Evolutionary conservation across 1,284 basidiomycete species (phyloP).

Genomic region (Golubevia pallescens): DNA sequence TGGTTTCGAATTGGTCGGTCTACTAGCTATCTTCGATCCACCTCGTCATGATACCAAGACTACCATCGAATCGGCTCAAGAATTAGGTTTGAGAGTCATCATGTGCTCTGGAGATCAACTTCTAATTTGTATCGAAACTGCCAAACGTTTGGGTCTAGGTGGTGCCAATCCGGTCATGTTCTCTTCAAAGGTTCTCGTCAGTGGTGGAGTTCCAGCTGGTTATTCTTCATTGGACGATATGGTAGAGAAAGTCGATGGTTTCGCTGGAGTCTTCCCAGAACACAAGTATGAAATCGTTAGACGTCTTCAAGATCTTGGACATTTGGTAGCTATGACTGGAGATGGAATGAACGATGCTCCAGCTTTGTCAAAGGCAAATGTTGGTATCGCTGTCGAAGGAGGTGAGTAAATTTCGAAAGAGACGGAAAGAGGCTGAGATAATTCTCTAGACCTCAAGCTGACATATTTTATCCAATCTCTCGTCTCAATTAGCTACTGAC

Average conservation of each 20-base stretch:
- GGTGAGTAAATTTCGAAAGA: too few relatives aligned
- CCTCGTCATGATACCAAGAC: background rate
- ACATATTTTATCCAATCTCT: too few relatives aligned
- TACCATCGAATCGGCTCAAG: background rate
- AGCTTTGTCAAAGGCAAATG: slow-evolving; percentile 75
- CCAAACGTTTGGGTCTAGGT: background rate
- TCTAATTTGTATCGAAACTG: background rate
- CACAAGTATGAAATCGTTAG: slow-evolving; percentile 74
- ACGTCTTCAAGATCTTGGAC: background rate
- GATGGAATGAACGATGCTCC: background rate
- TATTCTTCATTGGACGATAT: background rate
- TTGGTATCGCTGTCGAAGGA: slow-evolving; percentile 49
- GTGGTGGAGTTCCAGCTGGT: background rate
- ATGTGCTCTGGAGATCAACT: slow-evolving; percentile 1
- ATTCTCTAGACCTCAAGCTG: too few relatives aligned
- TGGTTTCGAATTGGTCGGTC: slow-evolving; percentile 1
- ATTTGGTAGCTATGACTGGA: background rate
- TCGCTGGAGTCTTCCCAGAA: slow-evolving; percentile 73
- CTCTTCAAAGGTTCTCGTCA: background rate
- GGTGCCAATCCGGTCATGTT: background rate
- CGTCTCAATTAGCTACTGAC: too few relatives aligned
- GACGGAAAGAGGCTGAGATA: too few relatives aligned
- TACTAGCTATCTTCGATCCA: slow-evolving; percentile 2
- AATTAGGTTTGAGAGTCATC: background rate
- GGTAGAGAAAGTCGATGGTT: slow-evolving; percentile 2